Evolutionary conservation across 192 early-diverging fungal species (phyloP).

Genomic region (Linnemannia elongata): DNA sequence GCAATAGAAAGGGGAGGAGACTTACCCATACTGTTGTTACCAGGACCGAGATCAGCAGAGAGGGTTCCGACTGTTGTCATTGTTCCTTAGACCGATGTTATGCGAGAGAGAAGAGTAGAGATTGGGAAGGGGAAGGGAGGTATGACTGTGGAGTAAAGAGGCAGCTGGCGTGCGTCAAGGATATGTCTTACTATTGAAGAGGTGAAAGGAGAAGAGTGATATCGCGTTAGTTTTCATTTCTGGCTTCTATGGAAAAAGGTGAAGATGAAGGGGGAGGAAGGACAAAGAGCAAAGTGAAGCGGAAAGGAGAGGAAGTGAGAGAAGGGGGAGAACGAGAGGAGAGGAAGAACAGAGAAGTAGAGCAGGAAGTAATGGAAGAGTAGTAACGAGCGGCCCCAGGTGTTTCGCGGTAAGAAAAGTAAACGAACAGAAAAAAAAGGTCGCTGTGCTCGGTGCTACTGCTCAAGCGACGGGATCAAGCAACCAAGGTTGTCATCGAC

Average conservation of each 20-base stretch:
- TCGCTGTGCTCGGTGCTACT: neutral
- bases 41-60: constrained; percentile 30
- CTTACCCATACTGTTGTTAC: constrained; percentile 36
- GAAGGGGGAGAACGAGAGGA: neutral
- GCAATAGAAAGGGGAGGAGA: neutral
- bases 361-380: neutral
- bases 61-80: constrained; percentile 47
- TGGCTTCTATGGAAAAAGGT: neutral
- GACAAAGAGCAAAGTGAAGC: neutral
- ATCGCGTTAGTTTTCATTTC: constrained; percentile 6
- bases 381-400: neutral
- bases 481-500: neutral
- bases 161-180: neutral
- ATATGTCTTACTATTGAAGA: neutral
- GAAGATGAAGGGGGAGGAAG: neutral
- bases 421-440: neutral
- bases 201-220: neutral
- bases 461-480: neutral
- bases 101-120: neutral
- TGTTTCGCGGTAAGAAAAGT: neutral
- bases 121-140: neutral
- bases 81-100: neutral
- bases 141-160: neutral
- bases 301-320: neutral
- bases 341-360: neutral